phyloP scores from a whole-genome alignment of 176 grass and related monocot genomes.

The sorghum (Sorghum bicolor) region Sorghum_bicolor_NCBIv3 NC_012876.2:37242501-37243000 shows the following conservation, averaged over 20 bases:
- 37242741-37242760: neutral
- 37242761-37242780: neutral
- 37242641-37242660: neutral
- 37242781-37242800: neutral
- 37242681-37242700: too few species aligned
- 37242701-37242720: neutral
- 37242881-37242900: neutral
- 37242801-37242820: neutral
- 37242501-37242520: too few species aligned
- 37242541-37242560: too few species aligned
- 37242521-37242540: too few species aligned
- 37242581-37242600: too few species aligned
- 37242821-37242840: neutral
- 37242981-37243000: neutral
- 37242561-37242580: too few species aligned
- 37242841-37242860: neutral
- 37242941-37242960: neutral
- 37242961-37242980: neutral
- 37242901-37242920: slow-evolving; percentile 8
- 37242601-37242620: neutral
- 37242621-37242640: neutral
- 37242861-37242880: neutral
- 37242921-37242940: neutral
- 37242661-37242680: too few species aligned
- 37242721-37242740: neutral